A percentile compares a stretch with the other conserved stretches of the same genome.
Evolutionary conservation across 2,329 filamentous ascomycete species (phyloP).

Genomic region (Penicillium polonicum): DNA sequence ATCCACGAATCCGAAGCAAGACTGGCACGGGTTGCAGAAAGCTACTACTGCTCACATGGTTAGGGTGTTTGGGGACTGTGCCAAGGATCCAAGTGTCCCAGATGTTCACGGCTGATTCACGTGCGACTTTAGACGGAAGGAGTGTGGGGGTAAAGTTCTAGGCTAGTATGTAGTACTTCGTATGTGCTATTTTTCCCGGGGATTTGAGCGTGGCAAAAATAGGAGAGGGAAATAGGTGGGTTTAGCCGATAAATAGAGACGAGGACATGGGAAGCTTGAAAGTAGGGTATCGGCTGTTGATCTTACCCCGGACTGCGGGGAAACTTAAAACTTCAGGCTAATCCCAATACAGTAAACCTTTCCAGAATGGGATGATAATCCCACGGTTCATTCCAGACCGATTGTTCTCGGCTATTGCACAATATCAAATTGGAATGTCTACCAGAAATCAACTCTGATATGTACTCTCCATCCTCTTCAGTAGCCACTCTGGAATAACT

Average conservation of each 20-base stretch:
- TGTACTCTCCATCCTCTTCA: conserved; percentile 47
- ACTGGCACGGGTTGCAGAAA: not conserved
- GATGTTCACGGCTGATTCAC: not conserved
- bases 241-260: conserved; percentile 1
- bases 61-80: not conserved
- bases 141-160: conserved; percentile 1
- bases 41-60: conserved; percentile 1
- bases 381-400: not conserved
- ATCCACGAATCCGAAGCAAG: conserved; percentile 26
- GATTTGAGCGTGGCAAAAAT: not conserved
- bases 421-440: not conserved
- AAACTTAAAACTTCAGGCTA: not conserved
- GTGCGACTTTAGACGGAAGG: not conserved
- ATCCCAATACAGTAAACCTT: not conserved
- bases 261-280: not conserved
- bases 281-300: not conserved
- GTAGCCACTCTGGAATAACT: conserved; percentile 60
- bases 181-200: not conserved
- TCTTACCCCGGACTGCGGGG: conserved; percentile 11
- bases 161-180: not conserved
- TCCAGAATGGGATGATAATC: not conserved
- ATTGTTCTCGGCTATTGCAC: not conserved
- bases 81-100: not conserved
- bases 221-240: not conserved
- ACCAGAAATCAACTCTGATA: not conserved